Conservation (phyloP, 768 basidiomycete genomes). For the Tylopilus balloui region DNA sequence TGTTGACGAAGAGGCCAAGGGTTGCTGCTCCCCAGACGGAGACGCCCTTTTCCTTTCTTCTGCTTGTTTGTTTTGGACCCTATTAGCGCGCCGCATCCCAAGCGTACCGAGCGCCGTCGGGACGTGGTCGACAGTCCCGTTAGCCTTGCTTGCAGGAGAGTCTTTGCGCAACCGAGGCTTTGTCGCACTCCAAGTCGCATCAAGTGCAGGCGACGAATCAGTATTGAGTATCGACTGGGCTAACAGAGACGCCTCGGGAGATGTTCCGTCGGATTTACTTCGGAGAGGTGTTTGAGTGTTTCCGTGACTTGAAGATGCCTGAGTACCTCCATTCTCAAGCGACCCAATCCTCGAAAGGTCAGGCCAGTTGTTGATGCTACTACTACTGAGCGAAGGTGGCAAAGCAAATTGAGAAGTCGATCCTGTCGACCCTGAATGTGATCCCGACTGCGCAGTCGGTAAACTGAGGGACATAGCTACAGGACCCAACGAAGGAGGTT, state of each 20-base stretch:
- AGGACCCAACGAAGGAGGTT: constrained; percentile 10
- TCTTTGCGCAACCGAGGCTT: constrained; percentile 15
- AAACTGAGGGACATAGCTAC: constrained; percentile 15
- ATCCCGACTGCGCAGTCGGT: constrained; percentile 11
- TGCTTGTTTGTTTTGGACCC: constrained; percentile 14
- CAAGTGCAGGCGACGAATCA: constrained; percentile 2
- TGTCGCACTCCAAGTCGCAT: constrained; percentile 14
- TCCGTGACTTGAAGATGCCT: constrained; percentile 6
- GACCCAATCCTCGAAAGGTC: constrained; percentile 18
- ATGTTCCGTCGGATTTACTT: constrained; percentile 3
- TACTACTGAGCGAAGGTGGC: constrained; percentile 6
- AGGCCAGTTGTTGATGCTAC: constrained; percentile 1
- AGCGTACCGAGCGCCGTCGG: constrained; percentile 26
- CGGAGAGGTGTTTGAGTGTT: constrained; percentile 4
- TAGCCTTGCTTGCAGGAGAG: constrained; percentile 10
- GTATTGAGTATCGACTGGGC: constrained; percentile 16
- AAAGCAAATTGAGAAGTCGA: constrained; percentile 9
- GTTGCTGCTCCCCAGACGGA: constrained; percentile 17
- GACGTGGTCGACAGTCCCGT: constrained; percentile 17
- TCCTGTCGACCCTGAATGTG: constrained; percentile 3
- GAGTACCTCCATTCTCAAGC: constrained; percentile 10
- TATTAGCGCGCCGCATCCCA: constrained; percentile 29
- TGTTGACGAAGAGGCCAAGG: constrained; percentile 5
- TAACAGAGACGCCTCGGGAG: constrained; percentile 5
- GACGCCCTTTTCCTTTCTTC: constrained; percentile 23